Base-by-base conservation (phyloP, 306 rosid genomes). In the Cyamopsis tetragonoloba region DNA sequence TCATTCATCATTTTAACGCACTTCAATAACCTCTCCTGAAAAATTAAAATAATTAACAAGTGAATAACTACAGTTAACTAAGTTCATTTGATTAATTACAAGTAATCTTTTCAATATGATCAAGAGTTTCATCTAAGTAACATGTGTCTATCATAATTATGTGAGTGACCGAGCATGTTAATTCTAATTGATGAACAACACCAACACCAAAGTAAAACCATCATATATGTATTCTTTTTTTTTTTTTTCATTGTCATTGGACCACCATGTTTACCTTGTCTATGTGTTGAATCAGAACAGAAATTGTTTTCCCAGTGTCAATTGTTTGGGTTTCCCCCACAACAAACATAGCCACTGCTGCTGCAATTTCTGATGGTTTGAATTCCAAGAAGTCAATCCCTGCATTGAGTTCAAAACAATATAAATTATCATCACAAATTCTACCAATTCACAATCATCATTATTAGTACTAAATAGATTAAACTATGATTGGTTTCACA, bases 381-480 rank as follows among this genome's bases (percentile, higher is more conserved):
- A 85, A 95, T 84, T 85, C 99, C 91, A 95, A 85, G 82, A 87
- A 90, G 64, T 88, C 99, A 68, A 91, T 81, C 58, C 86, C 98
- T 93, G 89, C 96, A 81, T 86, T 82, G 22, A 81, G 77, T 80
- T 74, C 77, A 78, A n/a, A 73, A 84, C 77, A 85, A 78, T 68
- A 79, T 66, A 77, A 70, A 57, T 62, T 20, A 79, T 68, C 57
- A 70, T 60, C 74, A 31, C 37, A 49, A 18, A 24, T 38, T 49
- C 46, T 5, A 35, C 12, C 8, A 35, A 15, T 51, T 49, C 77
- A 68, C 58, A 14, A 42, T 64, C 53, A 49, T 17, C 50, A 43
- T 64, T 58, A 49, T 17, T 55, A 43, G 44, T 32, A 66, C 24
- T 22, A n/a, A 54, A 71, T 10, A 77, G 22, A 48, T n/a, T n/a